A percentile compares a stretch with the other conserved stretches of the same genome.
Evolutionary conservation across 495 filamentous ascomycete species (phyloP).

Genomic region (Cercophora scortea): DNA sequence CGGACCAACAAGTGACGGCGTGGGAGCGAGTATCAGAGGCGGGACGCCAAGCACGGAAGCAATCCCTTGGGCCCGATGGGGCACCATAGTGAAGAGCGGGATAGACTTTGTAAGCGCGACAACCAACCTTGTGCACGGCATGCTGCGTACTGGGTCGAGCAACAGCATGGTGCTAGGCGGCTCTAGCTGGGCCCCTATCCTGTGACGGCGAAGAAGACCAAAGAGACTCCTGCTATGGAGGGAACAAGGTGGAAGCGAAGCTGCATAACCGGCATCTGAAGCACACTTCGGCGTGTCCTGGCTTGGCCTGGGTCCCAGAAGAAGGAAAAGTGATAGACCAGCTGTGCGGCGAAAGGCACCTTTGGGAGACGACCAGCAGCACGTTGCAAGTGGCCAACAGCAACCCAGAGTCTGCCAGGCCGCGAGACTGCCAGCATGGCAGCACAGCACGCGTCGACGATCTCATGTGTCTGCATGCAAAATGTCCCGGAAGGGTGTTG

Average conservation of each 20-base stretch:
- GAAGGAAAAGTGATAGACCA: too few species aligned
- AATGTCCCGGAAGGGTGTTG: conserved; percentile 3
- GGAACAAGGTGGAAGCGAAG: too few species aligned
- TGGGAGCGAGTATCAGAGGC: conserved; percentile 1
- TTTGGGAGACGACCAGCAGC: too few species aligned
- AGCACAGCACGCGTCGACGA: conserved; percentile 15
- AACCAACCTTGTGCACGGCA: neutral
- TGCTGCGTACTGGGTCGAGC: neutral
- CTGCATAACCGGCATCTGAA: too few species aligned
- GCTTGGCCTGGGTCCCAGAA: too few species aligned
- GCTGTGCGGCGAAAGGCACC: too few species aligned
- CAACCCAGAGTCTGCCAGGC: neutral
- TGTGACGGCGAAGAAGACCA: too few species aligned
- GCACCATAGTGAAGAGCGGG: neutral
- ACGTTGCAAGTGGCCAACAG: neutral
- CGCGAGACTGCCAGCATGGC: conserved; percentile 17
- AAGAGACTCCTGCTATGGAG: too few species aligned
- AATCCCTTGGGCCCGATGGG: conserved; percentile 6
- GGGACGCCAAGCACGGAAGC: conserved; percentile 6
- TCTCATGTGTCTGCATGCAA: conserved; percentile 12
- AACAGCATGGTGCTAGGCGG: neutral
- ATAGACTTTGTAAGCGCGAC: conserved; percentile 1
- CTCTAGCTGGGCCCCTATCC: too few species aligned
- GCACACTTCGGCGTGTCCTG: too few species aligned
- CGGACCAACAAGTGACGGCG: conserved; percentile 5